Evolutionary conservation across 495 filamentous ascomycete genomes (phyloP).

Genomic region (Cryomyces minteri): DNA sequence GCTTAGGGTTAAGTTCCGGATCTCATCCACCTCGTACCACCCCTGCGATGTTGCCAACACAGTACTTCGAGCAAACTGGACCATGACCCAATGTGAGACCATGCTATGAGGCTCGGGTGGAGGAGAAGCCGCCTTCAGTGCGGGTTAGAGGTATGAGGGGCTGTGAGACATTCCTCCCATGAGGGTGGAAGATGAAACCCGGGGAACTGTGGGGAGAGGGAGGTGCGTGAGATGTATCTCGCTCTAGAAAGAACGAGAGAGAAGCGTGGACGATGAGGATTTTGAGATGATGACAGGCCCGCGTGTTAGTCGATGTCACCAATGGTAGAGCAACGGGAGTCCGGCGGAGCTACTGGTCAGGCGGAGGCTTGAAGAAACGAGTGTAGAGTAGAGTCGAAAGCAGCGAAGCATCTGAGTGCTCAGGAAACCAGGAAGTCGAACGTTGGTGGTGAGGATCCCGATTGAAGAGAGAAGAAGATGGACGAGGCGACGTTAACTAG

Average conservation of each 20-base stretch:
- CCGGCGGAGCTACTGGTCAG: not conserved
- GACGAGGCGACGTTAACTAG: not conserved
- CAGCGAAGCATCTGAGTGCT: no score
- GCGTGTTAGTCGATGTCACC: conserved; percentile 8
- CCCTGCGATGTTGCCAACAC: not conserved
- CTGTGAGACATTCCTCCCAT: conserved; percentile 34
- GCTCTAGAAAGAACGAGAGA: conserved; percentile 22
- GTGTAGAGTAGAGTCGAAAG: no score
- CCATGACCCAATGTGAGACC: conserved; percentile 22
- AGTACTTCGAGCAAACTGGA: no score
- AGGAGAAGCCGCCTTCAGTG: conserved; percentile 3
- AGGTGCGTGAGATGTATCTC: conserved; percentile 27
- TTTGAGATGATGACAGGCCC: conserved; percentile 3
- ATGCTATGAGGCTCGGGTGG: conserved; percentile 26
- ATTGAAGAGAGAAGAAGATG: not conserved
- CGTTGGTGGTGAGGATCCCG: not conserved
- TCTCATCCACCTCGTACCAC: conserved; percentile 30
- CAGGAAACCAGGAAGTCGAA: not conserved
- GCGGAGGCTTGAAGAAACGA: not conserved
- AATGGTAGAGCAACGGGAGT: not conserved
- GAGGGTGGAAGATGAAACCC: conserved; percentile 35
- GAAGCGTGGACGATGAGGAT: conserved; percentile 4
- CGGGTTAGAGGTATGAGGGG: conserved; percentile 22
- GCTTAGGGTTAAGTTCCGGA: conserved; percentile 72
- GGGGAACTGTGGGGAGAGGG: conserved; percentile 53